Base-by-base conservation (phyloP, 345 rosid genomes). In the Arabis alpina region DNA sequence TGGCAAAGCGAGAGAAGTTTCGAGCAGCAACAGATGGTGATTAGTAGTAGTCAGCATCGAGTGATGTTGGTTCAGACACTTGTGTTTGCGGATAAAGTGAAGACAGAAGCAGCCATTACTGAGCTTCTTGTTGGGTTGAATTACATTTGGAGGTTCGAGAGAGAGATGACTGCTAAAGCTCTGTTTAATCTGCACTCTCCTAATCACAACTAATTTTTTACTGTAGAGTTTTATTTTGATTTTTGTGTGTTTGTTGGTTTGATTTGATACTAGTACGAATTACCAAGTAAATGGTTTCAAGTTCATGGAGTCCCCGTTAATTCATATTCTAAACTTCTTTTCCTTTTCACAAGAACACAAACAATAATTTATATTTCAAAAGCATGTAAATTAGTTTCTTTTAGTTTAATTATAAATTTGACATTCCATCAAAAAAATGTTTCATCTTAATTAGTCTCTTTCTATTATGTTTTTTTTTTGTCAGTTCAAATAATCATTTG, bases 1-100 rank as follows among this genome's bases (percentile, higher is more conserved):
- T 95, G 99, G 98, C 99, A 95, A 61, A 87, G 85, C 19, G 99
- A 90, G 68, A 86, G 99, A 79, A 95, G 96, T 85, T 88, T 89
- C 37, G 98, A 88, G 82, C 98, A 84, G 79, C 96, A 82, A 77
- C 89, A 85, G 61, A 82, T 82, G 68, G 42, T 80, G 71, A 71
- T 28, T 3, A 28, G 32, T 28, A 28, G 58, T 2, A 56, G 60
- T 62, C 74, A 62, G 59, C 47, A 23, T 52, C 48, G 75, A 53
- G 92, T 87, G 73, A 85, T 92, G 70, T 82, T 95, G 37, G 75
- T 92, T 78, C 92, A 95, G 70, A 95, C 99, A 2, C 74, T 92
- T 37, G 72, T 78, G 68, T 92, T 90, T 19, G 96, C 99, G 0
- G 87, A 92, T 64, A 88, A 84, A 72, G 86, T 82, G 74, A 95